Conservation (phyloP, 371 early-diverging fungal genomes). For the Mucor piriformis region DNA sequence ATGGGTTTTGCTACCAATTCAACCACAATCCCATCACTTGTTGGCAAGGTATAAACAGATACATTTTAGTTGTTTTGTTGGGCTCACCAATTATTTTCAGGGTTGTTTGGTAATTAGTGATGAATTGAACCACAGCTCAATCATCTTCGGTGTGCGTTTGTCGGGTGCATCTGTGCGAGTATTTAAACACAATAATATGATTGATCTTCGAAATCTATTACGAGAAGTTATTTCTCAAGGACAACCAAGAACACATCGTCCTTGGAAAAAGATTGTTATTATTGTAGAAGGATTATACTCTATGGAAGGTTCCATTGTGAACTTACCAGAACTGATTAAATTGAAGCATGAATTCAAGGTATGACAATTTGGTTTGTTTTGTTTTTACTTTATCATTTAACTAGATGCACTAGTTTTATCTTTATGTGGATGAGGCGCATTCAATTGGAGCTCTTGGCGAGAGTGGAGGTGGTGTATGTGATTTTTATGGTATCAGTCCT, state of each 20-base stretch:
- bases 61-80: no score
- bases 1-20: slow-evolving; percentile 96
- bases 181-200: slow-evolving; percentile 94
- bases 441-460: slow-evolving; percentile 97
- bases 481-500: slow-evolving; percentile 90
- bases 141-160: slow-evolving; percentile 95
- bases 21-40: slow-evolving; percentile 93
- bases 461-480: slow-evolving; percentile 95
- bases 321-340: slow-evolving; percentile 88
- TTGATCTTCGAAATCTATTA: slow-evolving; percentile 85
- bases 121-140: slow-evolving; percentile 98
- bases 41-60: slow-evolving; percentile 75
- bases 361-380: slow-evolving; percentile 72
- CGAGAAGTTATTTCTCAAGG: slow-evolving; percentile 97
- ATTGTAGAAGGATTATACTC: slow-evolving; percentile 99
- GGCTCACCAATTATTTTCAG: no score
- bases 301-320: slow-evolving; percentile 99
- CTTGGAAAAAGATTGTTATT: slow-evolving; percentile 99
- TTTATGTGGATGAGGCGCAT: slow-evolving; percentile 99
- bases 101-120: slow-evolving; percentile 96
- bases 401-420: slow-evolving; percentile 73
- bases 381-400: not conserved
- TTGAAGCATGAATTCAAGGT: slow-evolving; percentile 95
- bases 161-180: slow-evolving; percentile 94
- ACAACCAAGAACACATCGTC: slow-evolving; percentile 97